phyloP scores from a whole-genome alignment of 2,329 filamentous ascomycete genomes.

The Fusarium temperatum region DNA sequence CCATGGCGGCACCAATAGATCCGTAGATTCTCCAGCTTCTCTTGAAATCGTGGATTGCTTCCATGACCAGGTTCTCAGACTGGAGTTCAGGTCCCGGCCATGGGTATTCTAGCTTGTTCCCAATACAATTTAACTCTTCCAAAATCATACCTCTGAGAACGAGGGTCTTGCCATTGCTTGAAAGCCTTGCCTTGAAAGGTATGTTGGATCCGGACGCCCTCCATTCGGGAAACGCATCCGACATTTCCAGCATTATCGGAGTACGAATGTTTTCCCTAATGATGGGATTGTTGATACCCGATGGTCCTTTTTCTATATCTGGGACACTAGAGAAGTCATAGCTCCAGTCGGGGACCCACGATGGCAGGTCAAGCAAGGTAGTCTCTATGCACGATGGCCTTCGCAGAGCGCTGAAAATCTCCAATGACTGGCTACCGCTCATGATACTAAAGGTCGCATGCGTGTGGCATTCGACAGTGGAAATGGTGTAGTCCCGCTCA shows the following conservation, averaged over 20 bases:
- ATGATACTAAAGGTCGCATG: neutral
- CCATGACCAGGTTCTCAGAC: rapidly evolving
- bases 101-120: neutral
- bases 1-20: neutral
- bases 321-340: neutral
- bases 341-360: neutral
- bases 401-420: neutral
- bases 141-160: neutral
- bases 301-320: rapidly evolving
- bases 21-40: neutral
- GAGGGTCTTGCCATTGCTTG: neutral
- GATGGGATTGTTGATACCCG: neutral
- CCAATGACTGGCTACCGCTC: neutral
- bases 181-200: neutral
- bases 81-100: neutral
- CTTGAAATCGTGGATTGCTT: neutral
- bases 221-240: neutral
- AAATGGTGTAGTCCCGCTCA: neutral
- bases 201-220: neutral
- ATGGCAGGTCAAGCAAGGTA: rapidly evolving
- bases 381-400: neutral
- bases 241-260: neutral
- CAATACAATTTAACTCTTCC: neutral
- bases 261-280: neutral
- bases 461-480: neutral